Evolutionary conservation across 345 rosid genomes (phyloP), one percentile per base, ranked within the genome.

Genomic region (Sisymbrium irio): DNA sequence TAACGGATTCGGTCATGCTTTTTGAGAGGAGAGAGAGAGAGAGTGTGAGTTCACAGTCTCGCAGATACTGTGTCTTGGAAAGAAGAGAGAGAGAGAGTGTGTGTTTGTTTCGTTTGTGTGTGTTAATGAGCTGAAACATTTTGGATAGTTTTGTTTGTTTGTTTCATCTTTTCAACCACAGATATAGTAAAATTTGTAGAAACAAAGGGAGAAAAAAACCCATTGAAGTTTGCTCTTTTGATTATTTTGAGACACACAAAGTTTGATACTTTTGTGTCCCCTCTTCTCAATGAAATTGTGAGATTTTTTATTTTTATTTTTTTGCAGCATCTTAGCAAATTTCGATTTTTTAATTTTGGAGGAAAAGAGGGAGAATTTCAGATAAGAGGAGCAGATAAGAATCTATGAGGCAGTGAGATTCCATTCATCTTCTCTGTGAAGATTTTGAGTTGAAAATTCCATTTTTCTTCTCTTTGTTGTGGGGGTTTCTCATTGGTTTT

Each of bases 401-500:
- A 72, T 77, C 77, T 27, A 53, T 61, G 78, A 62, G 77, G 69
- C 58, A 75, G 51, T 44, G 78, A 79, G 78, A 79, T 85, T 81
- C 89, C 71, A 47, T 73, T 53, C 41, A 82, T 64, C 84, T 85
- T 88, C 73, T 79, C 68, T 69, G 71, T 63, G 80, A 86, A 85
- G 87, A 83, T 80, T 83, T 81, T 75, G 51, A 64, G 77, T 63
- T 55, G 67, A 50, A 51, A 71, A 59, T 56, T 49, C 66, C 71
- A 62, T 27, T 62, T 65, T 30, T 28, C 40, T 17, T 36, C 9
- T 28, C 27, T 49, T 57, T 50, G 65, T 14, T 36, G 59, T 27
- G 71, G 32, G 36, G 55, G 63, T 45, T 40, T 51, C 56, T 62
- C 72, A 68, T 41, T 75, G 73, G 69, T 54, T 69, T 68, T 69